phyloP scores from a whole-genome alignment of 768 basidiomycete genomes.

The Melanogaster broomeanus region DNA sequence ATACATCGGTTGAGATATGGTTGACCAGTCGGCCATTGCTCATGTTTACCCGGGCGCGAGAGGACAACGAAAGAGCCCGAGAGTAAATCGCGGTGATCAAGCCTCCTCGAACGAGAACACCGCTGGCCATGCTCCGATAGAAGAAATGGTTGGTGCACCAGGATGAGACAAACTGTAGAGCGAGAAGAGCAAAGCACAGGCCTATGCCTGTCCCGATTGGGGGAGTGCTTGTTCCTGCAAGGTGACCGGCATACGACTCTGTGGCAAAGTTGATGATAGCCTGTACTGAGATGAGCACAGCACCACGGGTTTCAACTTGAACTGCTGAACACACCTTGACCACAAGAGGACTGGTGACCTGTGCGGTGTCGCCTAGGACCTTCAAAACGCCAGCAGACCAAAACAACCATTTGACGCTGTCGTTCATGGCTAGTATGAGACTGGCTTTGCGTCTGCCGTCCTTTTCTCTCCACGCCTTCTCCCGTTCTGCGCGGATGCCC shows the following conservation, averaged over 20 bases:
- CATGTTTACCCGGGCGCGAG: conserved; percentile 75
- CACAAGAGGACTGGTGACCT: conserved; percentile 73
- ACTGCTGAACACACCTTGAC: conserved; percentile 60
- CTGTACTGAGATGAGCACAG: conserved; percentile 32
- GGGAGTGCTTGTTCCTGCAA: conserved; percentile 38
- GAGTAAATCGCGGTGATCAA: conserved; percentile 87
- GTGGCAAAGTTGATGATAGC: conserved; percentile 72
- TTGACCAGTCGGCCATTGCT: conserved; percentile 91
- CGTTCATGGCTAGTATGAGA: conserved; percentile 69
- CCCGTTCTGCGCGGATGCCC: conserved; percentile 48
- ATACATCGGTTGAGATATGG: conserved; percentile 91
- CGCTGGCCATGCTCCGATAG: conserved; percentile 70
- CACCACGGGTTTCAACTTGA: neutral
- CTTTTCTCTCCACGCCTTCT: conserved; percentile 63
- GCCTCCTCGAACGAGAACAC: conserved; percentile 81
- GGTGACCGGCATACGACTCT: conserved; percentile 55
- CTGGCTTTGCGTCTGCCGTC: conserved; percentile 67
- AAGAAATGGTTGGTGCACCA: conserved; percentile 82
- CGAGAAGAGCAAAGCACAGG: conserved; percentile 67
- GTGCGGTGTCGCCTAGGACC: conserved; percentile 68
- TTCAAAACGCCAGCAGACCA: conserved; percentile 68
- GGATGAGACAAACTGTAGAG: conserved; percentile 66
- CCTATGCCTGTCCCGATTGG: conserved; percentile 66
- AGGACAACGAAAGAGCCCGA: conserved; percentile 72
- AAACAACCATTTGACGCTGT: conserved; percentile 76